Evolutionary conservation across 2,329 filamentous ascomycete genomes (phyloP).

Genomic region (Clarireedia sp.): DNA sequence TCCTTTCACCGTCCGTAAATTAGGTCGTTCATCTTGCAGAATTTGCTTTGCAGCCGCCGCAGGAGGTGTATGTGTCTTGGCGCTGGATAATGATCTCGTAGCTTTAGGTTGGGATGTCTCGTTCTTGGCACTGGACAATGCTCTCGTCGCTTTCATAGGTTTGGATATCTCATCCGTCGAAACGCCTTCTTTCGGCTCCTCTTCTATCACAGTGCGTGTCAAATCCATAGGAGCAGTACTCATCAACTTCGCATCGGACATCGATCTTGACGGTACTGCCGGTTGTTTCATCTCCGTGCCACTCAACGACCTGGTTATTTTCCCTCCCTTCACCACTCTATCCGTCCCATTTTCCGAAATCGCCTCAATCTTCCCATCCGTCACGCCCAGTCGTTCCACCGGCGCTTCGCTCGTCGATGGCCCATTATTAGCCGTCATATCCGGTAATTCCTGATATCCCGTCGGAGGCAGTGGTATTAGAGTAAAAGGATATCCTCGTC

Average conservation of each 20-base stretch:
- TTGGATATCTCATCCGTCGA: not conserved
- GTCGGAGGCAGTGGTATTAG: not conserved
- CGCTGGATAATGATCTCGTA: not conserved
- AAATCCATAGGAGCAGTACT: not conserved
- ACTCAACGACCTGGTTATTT: too few species aligned
- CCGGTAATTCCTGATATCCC: not conserved
- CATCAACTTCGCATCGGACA: not conserved
- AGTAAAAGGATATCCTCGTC: not conserved
- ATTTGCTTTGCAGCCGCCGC: not conserved
- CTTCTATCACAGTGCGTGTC: too few species aligned
- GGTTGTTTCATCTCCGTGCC: not conserved
- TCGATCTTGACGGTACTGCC: not conserved
- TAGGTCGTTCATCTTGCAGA: not conserved
- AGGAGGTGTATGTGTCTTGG: not conserved
- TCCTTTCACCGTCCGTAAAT: slow-evolving; percentile 6
- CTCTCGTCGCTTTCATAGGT: not conserved
- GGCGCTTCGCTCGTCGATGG: not conserved
- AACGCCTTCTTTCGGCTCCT: not conserved
- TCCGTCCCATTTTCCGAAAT: not conserved
- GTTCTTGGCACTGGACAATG: not conserved
- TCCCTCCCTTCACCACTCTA: too few species aligned
- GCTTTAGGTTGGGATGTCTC: not conserved
- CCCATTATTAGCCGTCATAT: not conserved
- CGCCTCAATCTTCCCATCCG: not conserved
- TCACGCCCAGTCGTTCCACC: not conserved